Conservation (phyloP, 1,139 yeast species). For the Suhomyces kunorum region DNA sequence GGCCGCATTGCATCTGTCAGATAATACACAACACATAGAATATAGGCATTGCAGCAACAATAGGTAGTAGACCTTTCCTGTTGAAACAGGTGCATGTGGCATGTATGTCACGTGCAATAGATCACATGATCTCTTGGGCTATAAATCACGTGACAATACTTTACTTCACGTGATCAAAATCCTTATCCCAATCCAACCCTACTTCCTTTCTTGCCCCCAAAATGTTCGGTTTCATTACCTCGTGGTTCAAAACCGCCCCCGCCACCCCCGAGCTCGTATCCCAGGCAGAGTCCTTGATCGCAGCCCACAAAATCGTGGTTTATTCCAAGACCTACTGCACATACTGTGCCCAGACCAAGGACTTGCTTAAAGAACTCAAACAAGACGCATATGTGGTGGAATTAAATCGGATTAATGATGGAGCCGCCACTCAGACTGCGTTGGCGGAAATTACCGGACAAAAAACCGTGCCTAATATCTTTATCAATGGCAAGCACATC, state of each 20-base stretch:
- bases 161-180: no score
- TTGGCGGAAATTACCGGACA: conserved; percentile 21
- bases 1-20: no score
- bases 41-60: background rate
- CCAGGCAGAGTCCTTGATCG: conserved; percentile 22
- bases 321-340: conserved; percentile 34
- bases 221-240: conserved; percentile 15
- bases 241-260: conserved; percentile 18
- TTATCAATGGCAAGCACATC: conserved; percentile 22
- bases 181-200: background rate
- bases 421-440: conserved; percentile 19
- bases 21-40: no score
- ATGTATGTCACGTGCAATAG: background rate
- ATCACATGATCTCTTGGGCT: no score
- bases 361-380: conserved; percentile 19
- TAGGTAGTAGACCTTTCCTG: no score
- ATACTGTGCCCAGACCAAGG: conserved; percentile 29
- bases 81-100: background rate
- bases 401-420: conserved; percentile 30
- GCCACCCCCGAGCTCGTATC: conserved; percentile 21
- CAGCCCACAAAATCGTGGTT: conserved; percentile 24
- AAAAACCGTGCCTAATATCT: conserved; percentile 22
- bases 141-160: conserved; percentile 1
- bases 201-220: background rate
- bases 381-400: conserved; percentile 21